Conservation (phyloP, 2,329 filamentous ascomycete genomes). For the Penicillium polonicum region DNA sequence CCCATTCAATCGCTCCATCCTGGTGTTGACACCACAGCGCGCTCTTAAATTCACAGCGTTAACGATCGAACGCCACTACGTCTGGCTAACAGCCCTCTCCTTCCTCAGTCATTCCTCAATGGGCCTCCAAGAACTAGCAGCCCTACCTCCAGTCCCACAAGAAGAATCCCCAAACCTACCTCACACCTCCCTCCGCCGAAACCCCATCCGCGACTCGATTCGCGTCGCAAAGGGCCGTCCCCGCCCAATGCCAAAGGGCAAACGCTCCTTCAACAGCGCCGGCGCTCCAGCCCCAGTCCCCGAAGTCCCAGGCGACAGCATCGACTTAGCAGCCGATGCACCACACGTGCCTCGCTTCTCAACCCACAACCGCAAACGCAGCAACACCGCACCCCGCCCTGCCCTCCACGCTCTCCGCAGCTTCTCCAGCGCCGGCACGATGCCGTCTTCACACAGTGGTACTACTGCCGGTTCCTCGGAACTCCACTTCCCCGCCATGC, state of each 20-base stretch:
- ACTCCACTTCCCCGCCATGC: constrained; percentile 46
- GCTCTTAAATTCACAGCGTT: constrained; percentile 92
- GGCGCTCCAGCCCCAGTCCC: constrained; percentile 33
- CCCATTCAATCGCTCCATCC: constrained; percentile 87
- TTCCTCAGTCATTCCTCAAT: constrained; percentile 91
- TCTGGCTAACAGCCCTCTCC: constrained; percentile 91
- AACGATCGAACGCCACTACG: constrained; percentile 80
- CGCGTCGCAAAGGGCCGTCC: constrained; percentile 76
- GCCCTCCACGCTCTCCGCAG: constrained; percentile 67
- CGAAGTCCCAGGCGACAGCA: constrained; percentile 30
- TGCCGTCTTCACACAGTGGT: constrained; percentile 50
- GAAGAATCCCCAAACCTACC: constrained; percentile 46
- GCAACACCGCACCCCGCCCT: constrained; percentile 75
- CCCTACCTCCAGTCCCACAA: constrained; percentile 55
- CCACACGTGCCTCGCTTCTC: constrained; percentile 56
- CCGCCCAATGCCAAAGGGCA: constrained; percentile 43
- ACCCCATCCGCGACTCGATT: constrained; percentile 81
- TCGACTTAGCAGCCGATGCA: constrained; percentile 46
- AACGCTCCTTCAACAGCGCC: constrained; percentile 38
- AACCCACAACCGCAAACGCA: constrained; percentile 76
- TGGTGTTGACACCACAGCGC: constrained; percentile 89
- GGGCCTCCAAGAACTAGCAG: constrained; percentile 70
- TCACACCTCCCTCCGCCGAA: constrained; percentile 49
- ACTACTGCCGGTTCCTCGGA: constrained; percentile 62
- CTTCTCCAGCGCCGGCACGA: constrained; percentile 58